Base-by-base conservation (phyloP, 768 basidiomycete species). In the Podaxis rugospora region DNA sequence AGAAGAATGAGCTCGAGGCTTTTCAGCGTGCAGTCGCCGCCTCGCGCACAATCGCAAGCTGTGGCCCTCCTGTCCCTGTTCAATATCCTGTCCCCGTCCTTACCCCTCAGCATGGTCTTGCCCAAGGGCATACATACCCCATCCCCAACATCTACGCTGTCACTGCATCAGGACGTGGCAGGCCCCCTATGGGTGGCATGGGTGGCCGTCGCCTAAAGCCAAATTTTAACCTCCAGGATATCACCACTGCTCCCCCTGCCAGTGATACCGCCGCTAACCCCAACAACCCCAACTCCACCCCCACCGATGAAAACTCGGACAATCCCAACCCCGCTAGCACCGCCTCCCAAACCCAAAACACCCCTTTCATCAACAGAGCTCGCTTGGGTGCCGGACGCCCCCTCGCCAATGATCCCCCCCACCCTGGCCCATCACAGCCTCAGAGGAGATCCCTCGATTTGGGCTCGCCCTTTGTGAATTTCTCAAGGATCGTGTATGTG, bases 401-500 rank as follows among this genome's bases (percentile, higher is more conserved):
- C 7, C 28, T 44, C 9, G 23, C 51, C 4, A 21, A 23, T 1
- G 51, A 42, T 1, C 5, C 16, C 16, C 59, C 59, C 27, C 40
- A 52, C 3, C 1, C 51, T 36, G 42, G 25, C 18, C 51, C 39
- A 13, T 53, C 59, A 35, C 51, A 52, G 32, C 18, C 51, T 11
- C 40, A 14, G 51, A 44, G 39, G 40, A 52, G 51, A 35, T 42
- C 59, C 40, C 16, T 42, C 50, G 79, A 80, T 51, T 81, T 85
- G 65, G 83, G 78, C 63, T 90, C 90, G 37, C 93, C 93, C 23
- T 98, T 98, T 76, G 80, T 90, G 35, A 96, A 94, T 71, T 97
- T 98, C 73, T 85, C 87, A 63, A 93, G 89, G 76, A 95, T 97
- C 68, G 93, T 97, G 92, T 95, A 80, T 51, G 92, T 83, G 32